Evolutionary conservation across 805 yeast species (phyloP).

Genomic region (Kodamaea lidongshanica): DNA sequence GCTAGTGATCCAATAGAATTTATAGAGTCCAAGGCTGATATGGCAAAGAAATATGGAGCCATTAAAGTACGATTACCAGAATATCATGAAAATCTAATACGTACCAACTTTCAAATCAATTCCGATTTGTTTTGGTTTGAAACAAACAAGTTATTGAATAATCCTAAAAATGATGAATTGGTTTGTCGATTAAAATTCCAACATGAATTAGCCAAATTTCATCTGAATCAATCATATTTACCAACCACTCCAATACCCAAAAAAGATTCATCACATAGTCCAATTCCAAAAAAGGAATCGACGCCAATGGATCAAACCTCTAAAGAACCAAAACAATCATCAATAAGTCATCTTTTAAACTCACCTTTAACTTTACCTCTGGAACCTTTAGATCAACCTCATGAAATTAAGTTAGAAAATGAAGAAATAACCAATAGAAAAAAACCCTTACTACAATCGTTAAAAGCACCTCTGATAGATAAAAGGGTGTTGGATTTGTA

Average conservation of each 20-base stretch:
- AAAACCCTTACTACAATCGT: slow-evolving; percentile 17
- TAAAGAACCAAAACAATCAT: not conserved
- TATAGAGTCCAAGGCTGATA: slow-evolving; percentile 45
- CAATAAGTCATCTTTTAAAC: slow-evolving; percentile 3
- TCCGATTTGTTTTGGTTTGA: slow-evolving; percentile 48
- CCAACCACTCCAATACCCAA: not conserved
- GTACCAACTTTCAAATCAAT: slow-evolving; percentile 27
- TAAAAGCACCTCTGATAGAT: slow-evolving; percentile 60
- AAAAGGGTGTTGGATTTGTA: slow-evolving; percentile 61
- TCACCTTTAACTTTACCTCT: slow-evolving; percentile 2
- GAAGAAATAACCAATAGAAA: slow-evolving; percentile 2
- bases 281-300: not conserved
- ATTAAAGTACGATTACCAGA: slow-evolving; percentile 65
- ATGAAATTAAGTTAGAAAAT: not conserved
- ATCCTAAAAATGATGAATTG: slow-evolving; percentile 34
- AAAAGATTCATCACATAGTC: not conserved
- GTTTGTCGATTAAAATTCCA: slow-evolving; percentile 44
- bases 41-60: slow-evolving; percentile 65
- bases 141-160: slow-evolving; percentile 43
- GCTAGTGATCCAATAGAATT: slow-evolving; percentile 57
- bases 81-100: slow-evolving; percentile 13
- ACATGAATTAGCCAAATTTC: slow-evolving; percentile 39
- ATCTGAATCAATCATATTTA: slow-evolving; percentile 15
- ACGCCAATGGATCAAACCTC: not conserved
- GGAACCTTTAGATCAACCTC: not conserved